A percentile compares a stretch with the other conserved stretches of the same genome.
These are phyloP conservation scores for Ogataea pignaliae DNA, from an alignment of 805 yeast genomes.

Conservation along the genomic window DNA sequence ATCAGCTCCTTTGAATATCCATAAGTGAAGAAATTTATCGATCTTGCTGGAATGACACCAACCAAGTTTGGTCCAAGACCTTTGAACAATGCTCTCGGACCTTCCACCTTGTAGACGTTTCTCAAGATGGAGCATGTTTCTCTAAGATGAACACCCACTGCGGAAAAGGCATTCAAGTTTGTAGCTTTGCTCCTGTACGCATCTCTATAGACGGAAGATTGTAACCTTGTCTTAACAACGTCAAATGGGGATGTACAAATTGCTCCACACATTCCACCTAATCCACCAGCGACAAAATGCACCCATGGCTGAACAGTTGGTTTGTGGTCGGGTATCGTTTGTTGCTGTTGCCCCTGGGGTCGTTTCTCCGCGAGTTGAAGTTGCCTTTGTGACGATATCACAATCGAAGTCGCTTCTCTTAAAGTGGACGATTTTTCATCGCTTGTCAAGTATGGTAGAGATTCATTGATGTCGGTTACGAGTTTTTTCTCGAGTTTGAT, in stretches of 20 bases:
- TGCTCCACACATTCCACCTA: slow-evolving; percentile 99
- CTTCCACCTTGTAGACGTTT: slow-evolving; percentile 70
- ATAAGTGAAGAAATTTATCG: slow-evolving; percentile 93
- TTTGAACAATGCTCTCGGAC: slow-evolving; percentile 80
- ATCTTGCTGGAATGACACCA: slow-evolving; percentile 97
- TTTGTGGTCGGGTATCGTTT: too few relatives aligned
- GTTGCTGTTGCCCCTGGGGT: slow-evolving; percentile 1
- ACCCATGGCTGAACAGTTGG: slow-evolving; percentile 52
- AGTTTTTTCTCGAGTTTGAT: slow-evolving; percentile 16
- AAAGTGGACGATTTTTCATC: slow-evolving; percentile 65
- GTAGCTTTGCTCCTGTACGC: slow-evolving; percentile 38
- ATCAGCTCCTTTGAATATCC: slow-evolving; percentile 85
- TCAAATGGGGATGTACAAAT: slow-evolving; percentile 91
- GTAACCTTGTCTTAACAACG: slow-evolving; percentile 92
- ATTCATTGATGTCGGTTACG: slow-evolving; percentile 49
- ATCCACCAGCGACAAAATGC: slow-evolving; percentile 85
- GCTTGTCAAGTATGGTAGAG: slow-evolving; percentile 59
- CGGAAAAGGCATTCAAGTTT: slow-evolving; percentile 26
- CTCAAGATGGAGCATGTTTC: slow-evolving; percentile 76
- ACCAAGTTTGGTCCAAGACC: slow-evolving; percentile 96
- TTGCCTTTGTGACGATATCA: background rate
- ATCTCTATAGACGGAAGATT: slow-evolving; percentile 74
- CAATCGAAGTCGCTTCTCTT: slow-evolving; percentile 33
- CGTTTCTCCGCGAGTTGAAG: background rate
- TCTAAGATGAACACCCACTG: slow-evolving; percentile 57